Conservation (phyloP, 2,329 filamentous ascomycete genomes). For the Fusarium pilosicola region DNA sequence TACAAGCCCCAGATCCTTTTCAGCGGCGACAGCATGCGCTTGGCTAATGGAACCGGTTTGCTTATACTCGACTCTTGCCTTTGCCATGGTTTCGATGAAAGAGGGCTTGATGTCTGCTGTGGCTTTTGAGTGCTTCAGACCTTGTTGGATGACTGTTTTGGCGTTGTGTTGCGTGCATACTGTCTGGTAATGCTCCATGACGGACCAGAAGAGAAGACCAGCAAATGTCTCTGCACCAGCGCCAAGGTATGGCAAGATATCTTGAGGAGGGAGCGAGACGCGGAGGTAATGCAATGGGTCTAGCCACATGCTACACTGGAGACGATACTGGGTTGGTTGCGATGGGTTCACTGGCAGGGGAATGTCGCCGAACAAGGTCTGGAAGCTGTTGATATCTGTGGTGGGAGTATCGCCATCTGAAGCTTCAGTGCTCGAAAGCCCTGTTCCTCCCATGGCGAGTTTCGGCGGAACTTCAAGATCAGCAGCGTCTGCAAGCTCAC, state of each 20-base stretch:
- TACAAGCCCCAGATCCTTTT: neutral
- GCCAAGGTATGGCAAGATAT: neutral
- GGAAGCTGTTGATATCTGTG: accelerated
- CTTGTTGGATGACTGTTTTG: neutral
- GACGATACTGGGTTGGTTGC: neutral
- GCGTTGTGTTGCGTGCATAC: neutral
- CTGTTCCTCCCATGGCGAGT: accelerated
- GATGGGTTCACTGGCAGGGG: accelerated
- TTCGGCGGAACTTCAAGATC: neutral
- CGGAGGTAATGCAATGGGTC: neutral
- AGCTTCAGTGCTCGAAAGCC: neutral
- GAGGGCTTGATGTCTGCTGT: neutral
- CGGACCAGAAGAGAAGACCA: slow-evolving; percentile 7
- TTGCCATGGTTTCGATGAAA: slow-evolving; percentile 5
- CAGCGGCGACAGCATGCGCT: neutral
- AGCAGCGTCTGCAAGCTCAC: neutral
- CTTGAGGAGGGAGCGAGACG: neutral
- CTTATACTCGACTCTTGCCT: slow-evolving; percentile 1
- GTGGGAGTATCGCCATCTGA: accelerated
- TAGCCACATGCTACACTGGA: slow-evolving; percentile 8
- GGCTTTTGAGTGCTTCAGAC: neutral
- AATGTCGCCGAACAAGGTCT: neutral
- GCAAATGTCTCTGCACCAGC: neutral
- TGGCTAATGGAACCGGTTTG: neutral
- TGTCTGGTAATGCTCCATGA: slow-evolving; percentile 7